Conservation (phyloP, 1,284 basidiomycete species). For the Polyporus tsugae region DNA sequence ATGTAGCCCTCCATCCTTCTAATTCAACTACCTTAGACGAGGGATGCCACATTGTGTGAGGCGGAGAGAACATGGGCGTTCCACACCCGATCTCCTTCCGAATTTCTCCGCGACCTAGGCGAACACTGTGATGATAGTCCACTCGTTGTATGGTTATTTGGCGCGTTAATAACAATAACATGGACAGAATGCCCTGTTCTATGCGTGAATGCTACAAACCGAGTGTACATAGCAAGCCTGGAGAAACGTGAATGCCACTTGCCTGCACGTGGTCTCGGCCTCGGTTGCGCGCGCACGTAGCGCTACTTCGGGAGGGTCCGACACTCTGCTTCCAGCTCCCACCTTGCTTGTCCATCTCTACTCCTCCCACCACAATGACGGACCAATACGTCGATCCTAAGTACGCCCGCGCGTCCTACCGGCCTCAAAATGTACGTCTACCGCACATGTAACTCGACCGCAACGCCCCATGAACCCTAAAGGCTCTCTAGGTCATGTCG, state of each 20-base stretch:
- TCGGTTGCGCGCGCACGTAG: constrained; percentile 1
- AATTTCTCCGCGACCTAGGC: not conserved
- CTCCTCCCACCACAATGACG: constrained; percentile 34
- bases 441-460: not conserved
- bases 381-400: constrained; percentile 48
- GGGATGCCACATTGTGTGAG: constrained; percentile 5
- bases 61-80: not conserved
- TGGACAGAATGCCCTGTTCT: not conserved
- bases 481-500: constrained; percentile 77
- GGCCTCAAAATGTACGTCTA: constrained; percentile 49
- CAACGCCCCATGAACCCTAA: not conserved
- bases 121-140: not conserved
- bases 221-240: not conserved
- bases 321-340: constrained; percentile 8
- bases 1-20: constrained; percentile 27
- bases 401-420: constrained; percentile 47
- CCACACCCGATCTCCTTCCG: constrained; percentile 8
- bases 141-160: not conserved
- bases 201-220: not conserved
- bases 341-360: not conserved
- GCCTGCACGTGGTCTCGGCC: constrained; percentile 4
- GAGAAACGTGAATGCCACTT: not conserved
- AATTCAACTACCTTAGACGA: constrained; percentile 15
- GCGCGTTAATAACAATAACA: not conserved
- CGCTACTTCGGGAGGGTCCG: not conserved